These are phyloP conservation scores for Tubosaeta brunneosetosa DNA, from an alignment of 768 basidiomycete species.

Conservation along the genomic window DNA sequence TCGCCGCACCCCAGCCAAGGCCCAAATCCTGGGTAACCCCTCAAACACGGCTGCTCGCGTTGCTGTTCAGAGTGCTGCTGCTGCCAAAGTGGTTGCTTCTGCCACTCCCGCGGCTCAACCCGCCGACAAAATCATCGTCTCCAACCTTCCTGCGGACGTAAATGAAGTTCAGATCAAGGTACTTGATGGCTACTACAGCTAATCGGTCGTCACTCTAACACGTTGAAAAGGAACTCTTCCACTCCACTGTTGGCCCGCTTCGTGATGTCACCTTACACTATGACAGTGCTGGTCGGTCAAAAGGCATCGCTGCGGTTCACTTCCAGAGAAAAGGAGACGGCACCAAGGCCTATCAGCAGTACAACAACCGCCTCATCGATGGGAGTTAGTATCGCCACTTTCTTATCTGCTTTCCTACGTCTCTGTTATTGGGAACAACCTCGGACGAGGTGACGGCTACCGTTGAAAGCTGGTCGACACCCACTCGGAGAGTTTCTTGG, in stretches of 20 bases:
- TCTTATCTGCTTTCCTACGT: slow-evolving; percentile 35
- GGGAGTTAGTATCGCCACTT: slow-evolving; percentile 92
- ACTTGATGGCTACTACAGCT: slow-evolving; percentile 19
- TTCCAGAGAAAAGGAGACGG: slow-evolving; percentile 88
- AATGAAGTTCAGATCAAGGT: slow-evolving; percentile 94
- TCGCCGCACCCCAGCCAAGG: slow-evolving; percentile 46
- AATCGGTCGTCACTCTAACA: slow-evolving; percentile 1
- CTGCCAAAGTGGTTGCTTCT: slow-evolving; percentile 38
- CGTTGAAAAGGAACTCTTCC: slow-evolving; percentile 80
- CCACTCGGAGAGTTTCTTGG: slow-evolving; percentile 18
- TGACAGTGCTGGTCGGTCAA: slow-evolving; percentile 80
- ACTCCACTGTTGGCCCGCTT: slow-evolving; percentile 82
- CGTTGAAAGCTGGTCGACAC: slow-evolving; percentile 22
- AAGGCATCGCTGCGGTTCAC: slow-evolving; percentile 82
- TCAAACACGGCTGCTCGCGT: slow-evolving; percentile 49
- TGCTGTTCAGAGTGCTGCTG: slow-evolving; percentile 42
- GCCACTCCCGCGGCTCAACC: slow-evolving; percentile 35
- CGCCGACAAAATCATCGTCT: slow-evolving; percentile 92
- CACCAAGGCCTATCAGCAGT: slow-evolving; percentile 85
- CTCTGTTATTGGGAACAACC: slow-evolving; percentile 18
- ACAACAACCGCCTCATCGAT: slow-evolving; percentile 99
- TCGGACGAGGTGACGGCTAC: slow-evolving; percentile 18
- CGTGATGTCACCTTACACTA: slow-evolving; percentile 82
- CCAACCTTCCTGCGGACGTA: slow-evolving; percentile 89
- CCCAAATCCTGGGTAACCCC: slow-evolving; percentile 57